Evolutionary conservation across 768 basidiomycete species (phyloP).

Genomic region (Rhizopogon roseolus): DNA sequence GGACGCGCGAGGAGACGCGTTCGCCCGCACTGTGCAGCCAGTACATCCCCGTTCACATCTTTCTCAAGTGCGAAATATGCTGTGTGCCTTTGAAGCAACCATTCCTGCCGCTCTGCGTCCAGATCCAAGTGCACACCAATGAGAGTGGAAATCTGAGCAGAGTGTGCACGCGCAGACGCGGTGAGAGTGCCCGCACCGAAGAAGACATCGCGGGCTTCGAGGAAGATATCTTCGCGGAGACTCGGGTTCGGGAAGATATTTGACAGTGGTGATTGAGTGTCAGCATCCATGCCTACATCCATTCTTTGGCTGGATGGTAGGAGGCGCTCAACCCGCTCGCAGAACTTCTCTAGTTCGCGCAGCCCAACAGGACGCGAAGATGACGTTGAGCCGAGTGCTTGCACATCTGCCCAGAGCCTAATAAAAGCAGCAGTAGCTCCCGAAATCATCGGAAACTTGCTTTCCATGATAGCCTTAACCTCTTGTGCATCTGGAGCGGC

Average conservation of each 20-base stretch:
- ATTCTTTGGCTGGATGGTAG: constrained; percentile 47
- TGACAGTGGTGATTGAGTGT: constrained; percentile 34
- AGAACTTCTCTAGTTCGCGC: constrained; percentile 81
- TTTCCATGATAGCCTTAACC: constrained; percentile 61
- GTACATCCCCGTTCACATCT: constrained; percentile 56
- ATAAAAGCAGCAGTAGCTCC: constrained; percentile 52
- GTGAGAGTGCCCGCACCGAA: constrained; percentile 68
- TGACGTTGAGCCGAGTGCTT: constrained; percentile 42
- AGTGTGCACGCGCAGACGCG: constrained; percentile 43
- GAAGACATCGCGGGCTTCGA: constrained; percentile 89
- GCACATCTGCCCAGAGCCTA: constrained; percentile 63
- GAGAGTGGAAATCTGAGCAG: constrained; percentile 43
- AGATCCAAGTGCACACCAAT: constrained; percentile 63
- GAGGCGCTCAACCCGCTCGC: constrained; percentile 61
- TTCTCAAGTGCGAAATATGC: constrained; percentile 69
- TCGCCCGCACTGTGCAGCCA: constrained; percentile 58
- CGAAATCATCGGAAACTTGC: constrained; percentile 61
- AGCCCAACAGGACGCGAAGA: constrained; percentile 64
- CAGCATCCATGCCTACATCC: constrained; percentile 32
- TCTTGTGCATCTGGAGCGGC: constrained; percentile 61
- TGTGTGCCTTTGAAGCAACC: constrained; percentile 60
- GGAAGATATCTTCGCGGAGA: constrained; percentile 82
- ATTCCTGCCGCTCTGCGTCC: constrained; percentile 62
- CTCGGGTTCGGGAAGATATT: constrained; percentile 57
- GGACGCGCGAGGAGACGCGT: constrained; percentile 49